phyloP scores from a whole-genome alignment of 2,329 filamentous ascomycete species.

The Hymenoscyphus repandus region DNA sequence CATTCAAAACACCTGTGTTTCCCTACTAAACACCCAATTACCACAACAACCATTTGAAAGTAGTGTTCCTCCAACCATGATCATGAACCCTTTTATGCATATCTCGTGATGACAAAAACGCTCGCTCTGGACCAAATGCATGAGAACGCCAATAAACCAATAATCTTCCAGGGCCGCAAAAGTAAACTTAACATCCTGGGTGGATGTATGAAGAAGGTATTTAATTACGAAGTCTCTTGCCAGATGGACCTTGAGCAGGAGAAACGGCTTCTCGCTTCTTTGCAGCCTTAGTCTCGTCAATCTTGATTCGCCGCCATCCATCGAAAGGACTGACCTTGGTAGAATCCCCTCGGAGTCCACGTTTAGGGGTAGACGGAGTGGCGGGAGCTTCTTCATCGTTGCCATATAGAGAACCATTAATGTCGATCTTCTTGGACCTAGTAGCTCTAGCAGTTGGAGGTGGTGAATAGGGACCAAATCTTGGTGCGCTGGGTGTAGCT shows the following conservation, averaged over 20 bases:
- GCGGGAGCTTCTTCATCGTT: conserved; percentile 14
- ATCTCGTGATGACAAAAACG: conserved; percentile 2
- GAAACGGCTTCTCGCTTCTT: conserved; percentile 6
- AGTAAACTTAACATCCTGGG: too few relatives aligned
- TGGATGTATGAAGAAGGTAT: neutral
- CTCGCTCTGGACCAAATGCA: conserved; percentile 1
- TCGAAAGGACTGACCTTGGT: conserved; percentile 49
- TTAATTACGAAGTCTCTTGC: conserved; percentile 4
- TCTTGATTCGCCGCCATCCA: conserved; percentile 63
- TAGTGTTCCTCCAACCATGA: neutral
- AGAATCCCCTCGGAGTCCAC: neutral
- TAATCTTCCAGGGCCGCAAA: neutral
- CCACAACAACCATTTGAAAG: too few relatives aligned
- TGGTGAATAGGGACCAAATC: conserved; percentile 54
- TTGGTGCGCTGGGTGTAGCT: conserved; percentile 50
- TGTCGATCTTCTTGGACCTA: conserved; percentile 45
- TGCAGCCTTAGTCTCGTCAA: conserved; percentile 12
- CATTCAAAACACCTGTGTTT: too few relatives aligned
- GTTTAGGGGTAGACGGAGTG: conserved; percentile 32
- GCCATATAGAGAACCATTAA: conserved; percentile 32
- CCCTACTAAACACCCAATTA: too few relatives aligned
- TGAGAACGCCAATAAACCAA: neutral
- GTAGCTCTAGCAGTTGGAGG: conserved; percentile 58
- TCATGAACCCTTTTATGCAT: neutral
- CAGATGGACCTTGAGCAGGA: neutral